Base-by-base conservation (phyloP, 208 protist species). In the Kentomonas sorsogonicus region DNA sequence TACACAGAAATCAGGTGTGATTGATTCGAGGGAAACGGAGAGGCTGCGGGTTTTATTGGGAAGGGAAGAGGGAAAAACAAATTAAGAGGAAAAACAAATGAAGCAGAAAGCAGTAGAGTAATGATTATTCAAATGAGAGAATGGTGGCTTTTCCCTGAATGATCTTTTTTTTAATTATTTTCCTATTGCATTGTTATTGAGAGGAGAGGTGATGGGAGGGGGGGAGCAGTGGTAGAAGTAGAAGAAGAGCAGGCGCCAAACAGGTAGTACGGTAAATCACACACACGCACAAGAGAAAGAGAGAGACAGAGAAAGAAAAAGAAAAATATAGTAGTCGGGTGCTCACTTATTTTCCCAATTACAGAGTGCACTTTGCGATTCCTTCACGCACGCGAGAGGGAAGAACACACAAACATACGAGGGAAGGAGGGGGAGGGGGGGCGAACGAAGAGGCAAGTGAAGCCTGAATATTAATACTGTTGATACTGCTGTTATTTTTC, bases 301-400 rank as follows among this genome's bases (percentile, higher is more conserved):
- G 51, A 26, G 40, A 66, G 36, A 72, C 29, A 30, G 34, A 66
- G 48, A 75, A 65, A 57, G 30, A 68, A 54, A 53, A 62, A 27
- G 53, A 60, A 60, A 50, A 27, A 66, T 53, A 45, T 23, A 64
- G 36, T 13, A 52, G 50, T 53, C 1, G 45, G 18, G 33, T 20
- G 6, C 18, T 46, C 6, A 18, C 16, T 26, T 18, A 25, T 46
- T 46, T 46, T 5, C 20, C 25, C n/a, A n/a, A n/a, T n/a, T n/a
- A n/a, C n/a, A n/a, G n/a, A n/a, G n/a, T n/a, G n/a, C n/a, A n/a
- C n/a, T n/a, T n/a, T n/a, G n/a, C n/a, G n/a, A n/a, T n/a, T n/a
- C n/a, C n/a, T n/a, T n/a, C n/a, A n/a, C n/a, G n/a, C n/a, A 1
- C 31, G 31, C 4, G 30, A 58, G 54, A 50, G 54, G 52, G 50